Evolutionary conservation across 75 land plant species (phyloP), one percentile per base, ranked within the genome.

Genomic region (Pseudotsuga menziesii): DNA sequence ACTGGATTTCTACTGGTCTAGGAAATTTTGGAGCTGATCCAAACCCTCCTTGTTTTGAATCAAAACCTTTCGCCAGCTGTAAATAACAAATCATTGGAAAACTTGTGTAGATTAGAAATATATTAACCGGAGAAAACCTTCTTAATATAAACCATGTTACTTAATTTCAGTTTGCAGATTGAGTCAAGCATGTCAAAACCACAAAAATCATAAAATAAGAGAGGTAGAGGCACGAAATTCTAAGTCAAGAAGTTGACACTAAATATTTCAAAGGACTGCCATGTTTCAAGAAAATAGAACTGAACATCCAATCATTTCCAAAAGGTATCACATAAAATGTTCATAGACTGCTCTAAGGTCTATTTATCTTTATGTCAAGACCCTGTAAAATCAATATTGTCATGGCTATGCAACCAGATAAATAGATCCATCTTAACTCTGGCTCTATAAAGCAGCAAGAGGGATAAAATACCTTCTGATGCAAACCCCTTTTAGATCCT

Each of bases 1-100:
- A 77, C 25, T 88, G 84, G 27, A 89, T 69, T 73, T 94, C 99
- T 74, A 97, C 99, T 58, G 99, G 99, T 59, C 99, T 86, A 27
- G 99, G 99, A 79, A 97, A 97, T 76, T 97, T 97, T 26, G 99
- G 99, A 0, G 99, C 93, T 48, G 96, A 83, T 25, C 95, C 99
- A 82, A 97, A 97, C 29, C 99, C 99, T 35, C 99, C 99, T 73
- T 78, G 78, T 57, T 86, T 74, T 35, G 84, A 19, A 72, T 94
- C 99, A 82, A 83, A 97, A 29, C 92, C 87, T 72, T 77, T 78
- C 56, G 84, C 80, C 17, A 94, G 92, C 99, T 97, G 79, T 19
- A 83, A 27, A 77, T 39, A 57, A 41, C 70, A 67, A 56, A 76
- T 3, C 48, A 58, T 58, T 76, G 32, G 23, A 59, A 61, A 3